Conservation (phyloP, 352 stramenopile species). For the Aphanomyces stellatus region DNA sequence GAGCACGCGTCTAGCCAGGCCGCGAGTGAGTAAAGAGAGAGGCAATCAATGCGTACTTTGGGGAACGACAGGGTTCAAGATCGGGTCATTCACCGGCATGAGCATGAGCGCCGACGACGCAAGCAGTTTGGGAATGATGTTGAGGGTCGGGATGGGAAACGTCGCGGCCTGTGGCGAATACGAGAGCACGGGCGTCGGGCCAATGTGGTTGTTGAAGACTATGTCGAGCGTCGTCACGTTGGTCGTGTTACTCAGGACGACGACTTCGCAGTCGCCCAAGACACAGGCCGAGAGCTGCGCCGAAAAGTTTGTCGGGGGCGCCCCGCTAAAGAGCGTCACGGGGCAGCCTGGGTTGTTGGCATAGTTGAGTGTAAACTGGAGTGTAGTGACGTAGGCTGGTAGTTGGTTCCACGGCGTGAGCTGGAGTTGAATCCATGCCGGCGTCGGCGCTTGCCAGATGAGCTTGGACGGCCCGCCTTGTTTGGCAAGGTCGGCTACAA, state of each 20-base stretch:
- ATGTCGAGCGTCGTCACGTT: conserved; percentile 6
- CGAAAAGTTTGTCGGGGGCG: not conserved
- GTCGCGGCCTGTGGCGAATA: not conserved
- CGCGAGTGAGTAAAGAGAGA: not conserved
- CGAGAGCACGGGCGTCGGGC: not conserved
- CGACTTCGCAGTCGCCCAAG: conserved; percentile 2
- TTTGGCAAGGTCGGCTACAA: not conserved
- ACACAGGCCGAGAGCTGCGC: not conserved
- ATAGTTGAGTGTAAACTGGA: not conserved
- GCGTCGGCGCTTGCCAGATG: not conserved
- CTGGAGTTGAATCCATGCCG: conserved; percentile 3
- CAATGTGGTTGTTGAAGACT: conserved; percentile 11
- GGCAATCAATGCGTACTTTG: not conserved
- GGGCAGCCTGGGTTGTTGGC: not conserved
- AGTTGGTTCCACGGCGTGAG: not conserved
- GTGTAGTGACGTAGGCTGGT: not conserved
- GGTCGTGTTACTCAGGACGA: not conserved
- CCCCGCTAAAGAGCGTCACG: not conserved
- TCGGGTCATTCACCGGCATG: not conserved
- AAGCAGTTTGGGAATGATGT: not conserved
- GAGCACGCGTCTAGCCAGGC: conserved; percentile 1
- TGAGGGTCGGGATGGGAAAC: not conserved
- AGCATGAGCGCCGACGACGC: not conserved
- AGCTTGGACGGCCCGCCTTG: not conserved
- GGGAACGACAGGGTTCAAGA: not conserved